Conservation (phyloP, 768 basidiomycete genomes). For the Lentinula sp. region DNA sequence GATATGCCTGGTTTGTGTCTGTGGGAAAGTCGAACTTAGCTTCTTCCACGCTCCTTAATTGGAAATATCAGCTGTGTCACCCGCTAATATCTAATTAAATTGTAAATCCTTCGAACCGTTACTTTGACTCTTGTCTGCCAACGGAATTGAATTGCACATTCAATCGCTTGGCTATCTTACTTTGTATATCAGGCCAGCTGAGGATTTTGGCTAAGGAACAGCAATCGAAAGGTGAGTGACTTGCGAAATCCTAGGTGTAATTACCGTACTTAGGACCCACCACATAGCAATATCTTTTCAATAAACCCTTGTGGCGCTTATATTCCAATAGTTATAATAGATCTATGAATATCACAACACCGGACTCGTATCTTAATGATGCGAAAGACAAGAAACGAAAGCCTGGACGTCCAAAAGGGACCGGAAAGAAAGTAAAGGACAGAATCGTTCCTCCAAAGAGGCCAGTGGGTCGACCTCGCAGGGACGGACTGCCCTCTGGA, state of each 20-base stretch:
- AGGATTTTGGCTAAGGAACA: background rate
- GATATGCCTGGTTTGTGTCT: too few species aligned
- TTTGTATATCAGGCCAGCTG: too few species aligned
- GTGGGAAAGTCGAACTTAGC: too few species aligned
- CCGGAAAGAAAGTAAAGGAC: constrained; percentile 59
- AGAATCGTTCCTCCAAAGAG: constrained; percentile 45
- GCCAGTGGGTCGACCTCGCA: constrained; percentile 75
- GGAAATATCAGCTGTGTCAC: background rate
- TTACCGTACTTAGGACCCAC: background rate
- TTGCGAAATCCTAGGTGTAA: background rate
- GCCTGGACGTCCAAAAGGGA: constrained; percentile 75
- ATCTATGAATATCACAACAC: constrained; percentile 3
- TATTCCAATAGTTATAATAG: background rate
- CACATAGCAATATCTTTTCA: background rate
- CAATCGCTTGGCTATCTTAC: background rate
- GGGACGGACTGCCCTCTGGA: constrained; percentile 78
- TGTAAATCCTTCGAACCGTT: too few species aligned
- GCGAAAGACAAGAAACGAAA: constrained; percentile 41
- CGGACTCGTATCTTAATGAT: background rate
- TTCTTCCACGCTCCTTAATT: background rate
- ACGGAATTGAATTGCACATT: background rate
- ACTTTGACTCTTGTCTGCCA: background rate
- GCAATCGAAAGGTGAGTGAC: background rate
- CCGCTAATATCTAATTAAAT: background rate
- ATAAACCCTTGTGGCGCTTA: background rate